Conservation (phyloP, 2,329 filamentous ascomycete genomes). For the Monosporascus sp. region DNA sequence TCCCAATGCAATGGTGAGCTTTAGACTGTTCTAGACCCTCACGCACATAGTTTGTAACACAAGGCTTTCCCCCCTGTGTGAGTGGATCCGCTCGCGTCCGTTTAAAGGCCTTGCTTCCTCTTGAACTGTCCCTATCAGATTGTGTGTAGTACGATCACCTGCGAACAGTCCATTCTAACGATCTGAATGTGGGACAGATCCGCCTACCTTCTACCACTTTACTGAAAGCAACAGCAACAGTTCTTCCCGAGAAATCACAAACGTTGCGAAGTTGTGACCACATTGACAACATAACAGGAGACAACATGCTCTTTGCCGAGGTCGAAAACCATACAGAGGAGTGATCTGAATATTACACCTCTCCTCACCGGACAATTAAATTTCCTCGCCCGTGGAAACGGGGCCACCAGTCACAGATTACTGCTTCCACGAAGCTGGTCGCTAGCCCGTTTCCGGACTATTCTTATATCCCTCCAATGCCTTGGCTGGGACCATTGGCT, state of each 20-base stretch:
- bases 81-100: not conserved
- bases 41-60: not conserved
- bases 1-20: not conserved
- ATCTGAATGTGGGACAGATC: not conserved
- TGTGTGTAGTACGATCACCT: not conserved
- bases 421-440: too few relatives aligned
- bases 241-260: not conserved
- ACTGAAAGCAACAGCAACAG: not conserved
- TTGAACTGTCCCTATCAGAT: not conserved
- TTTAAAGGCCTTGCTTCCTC: not conserved
- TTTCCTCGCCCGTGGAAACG: too few relatives aligned
- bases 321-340: too few relatives aligned
- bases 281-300: not conserved
- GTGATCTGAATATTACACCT: too few relatives aligned
- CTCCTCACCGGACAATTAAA: too few relatives aligned
- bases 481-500: too few relatives aligned
- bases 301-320: too few relatives aligned
- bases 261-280: not conserved
- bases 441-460: too few relatives aligned
- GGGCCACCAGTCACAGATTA: too few relatives aligned
- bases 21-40: not conserved
- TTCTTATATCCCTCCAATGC: too few relatives aligned
- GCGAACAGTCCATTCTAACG: not conserved
- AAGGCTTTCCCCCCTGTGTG: not conserved
- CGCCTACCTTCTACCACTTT: not conserved